Evolutionary conservation across 2,329 filamentous ascomycete species (phyloP).

Genomic region (Claviceps maximensis): DNA sequence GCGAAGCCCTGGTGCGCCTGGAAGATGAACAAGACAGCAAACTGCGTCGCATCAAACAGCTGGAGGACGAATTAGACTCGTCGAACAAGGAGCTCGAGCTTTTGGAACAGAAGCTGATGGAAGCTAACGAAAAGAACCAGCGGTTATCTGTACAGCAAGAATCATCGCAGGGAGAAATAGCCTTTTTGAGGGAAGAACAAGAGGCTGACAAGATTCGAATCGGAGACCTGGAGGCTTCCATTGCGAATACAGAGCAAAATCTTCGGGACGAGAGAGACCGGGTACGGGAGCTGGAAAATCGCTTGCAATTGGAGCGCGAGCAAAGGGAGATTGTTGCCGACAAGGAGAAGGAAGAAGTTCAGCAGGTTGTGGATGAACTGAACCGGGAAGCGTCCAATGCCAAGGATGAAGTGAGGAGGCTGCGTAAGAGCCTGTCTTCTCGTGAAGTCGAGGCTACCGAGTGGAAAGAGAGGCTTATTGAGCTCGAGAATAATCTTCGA

Average conservation of each 20-base stretch:
- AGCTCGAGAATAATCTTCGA: slow-evolving; percentile 78
- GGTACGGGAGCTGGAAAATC: slow-evolving; percentile 55
- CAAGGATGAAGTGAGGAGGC: slow-evolving; percentile 72
- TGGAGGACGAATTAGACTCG: slow-evolving; percentile 72
- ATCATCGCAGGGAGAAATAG: slow-evolving; percentile 82
- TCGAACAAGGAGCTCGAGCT: slow-evolving; percentile 78
- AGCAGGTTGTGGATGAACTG: slow-evolving; percentile 84
- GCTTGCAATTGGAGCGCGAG: slow-evolving; percentile 66
- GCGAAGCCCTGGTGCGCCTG: slow-evolving; percentile 69
- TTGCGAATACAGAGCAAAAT: slow-evolving; percentile 65
- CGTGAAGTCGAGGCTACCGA: slow-evolving; percentile 80
- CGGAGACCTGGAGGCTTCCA: slow-evolving; percentile 73
- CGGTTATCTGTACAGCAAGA: slow-evolving; percentile 84
- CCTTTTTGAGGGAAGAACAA: slow-evolving; percentile 91
- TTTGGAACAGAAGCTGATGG: slow-evolving; percentile 69
- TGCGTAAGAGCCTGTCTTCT: slow-evolving; percentile 71
- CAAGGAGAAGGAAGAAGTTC: slow-evolving; percentile 87
- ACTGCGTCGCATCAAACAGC: slow-evolving; percentile 61
- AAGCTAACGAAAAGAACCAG: slow-evolving; percentile 78
- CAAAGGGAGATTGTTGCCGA: slow-evolving; percentile 79
- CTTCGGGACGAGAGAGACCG: slow-evolving; percentile 79
- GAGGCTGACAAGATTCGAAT: slow-evolving; percentile 97
- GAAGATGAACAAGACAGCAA: slow-evolving; percentile 83
- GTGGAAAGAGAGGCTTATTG: slow-evolving; percentile 82
- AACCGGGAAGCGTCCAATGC: slow-evolving; percentile 69